Base-by-base conservation (phyloP, 805 yeast genomes). In the Yamadazyma akitaensis region DNA sequence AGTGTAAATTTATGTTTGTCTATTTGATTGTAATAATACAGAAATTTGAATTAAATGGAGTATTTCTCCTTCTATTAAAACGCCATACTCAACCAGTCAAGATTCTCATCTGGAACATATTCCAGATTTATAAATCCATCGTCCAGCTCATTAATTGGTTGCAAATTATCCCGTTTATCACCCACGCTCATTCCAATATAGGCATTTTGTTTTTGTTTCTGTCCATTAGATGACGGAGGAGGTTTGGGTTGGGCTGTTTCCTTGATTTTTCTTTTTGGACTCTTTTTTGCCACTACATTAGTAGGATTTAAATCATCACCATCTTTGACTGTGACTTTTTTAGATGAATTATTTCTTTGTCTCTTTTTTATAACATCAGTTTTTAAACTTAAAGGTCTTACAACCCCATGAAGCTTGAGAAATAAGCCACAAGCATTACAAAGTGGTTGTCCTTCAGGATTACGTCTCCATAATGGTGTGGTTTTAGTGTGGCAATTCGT, bases 361-460 rank as follows among this genome's bases (percentile, higher is more conserved):
- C 99, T 78, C 65, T 90, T 88, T 64, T 90, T 89, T 46, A 92
- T 91, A 1, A 91, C 94, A 62, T 91, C 97, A 0, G 97, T 87
- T 61, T 90, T 91, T 57, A 91, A 72, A 12, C 96, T 85, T 43
- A 92, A 71, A 0, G 99, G 99, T 48, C 98, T 74, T 51, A 88
- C 95, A 3, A 89, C 92, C n/a, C 97, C 98, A 59, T 92, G 98
- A 19, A 92, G 72, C 64, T 92, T 92, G 59, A 88, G 76, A 57
- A 92, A 92, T 50, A 92, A 71, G 0, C 98, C 99, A 70, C 99
- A 92, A 0, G 99, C 98, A 64, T 92, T 92, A 68, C 98, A 92
- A 49, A 92, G 70, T 0, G 97, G 95, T 58, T 88, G 85, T 1
- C 97, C 97, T 49, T 87, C 88, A 0, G 96, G 90, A 57, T 89